These are phyloP conservation scores for Alternaria hordeiaustralica DNA, from an alignment of 2,329 filamentous ascomycete species.

Conservation along the genomic window DNA sequence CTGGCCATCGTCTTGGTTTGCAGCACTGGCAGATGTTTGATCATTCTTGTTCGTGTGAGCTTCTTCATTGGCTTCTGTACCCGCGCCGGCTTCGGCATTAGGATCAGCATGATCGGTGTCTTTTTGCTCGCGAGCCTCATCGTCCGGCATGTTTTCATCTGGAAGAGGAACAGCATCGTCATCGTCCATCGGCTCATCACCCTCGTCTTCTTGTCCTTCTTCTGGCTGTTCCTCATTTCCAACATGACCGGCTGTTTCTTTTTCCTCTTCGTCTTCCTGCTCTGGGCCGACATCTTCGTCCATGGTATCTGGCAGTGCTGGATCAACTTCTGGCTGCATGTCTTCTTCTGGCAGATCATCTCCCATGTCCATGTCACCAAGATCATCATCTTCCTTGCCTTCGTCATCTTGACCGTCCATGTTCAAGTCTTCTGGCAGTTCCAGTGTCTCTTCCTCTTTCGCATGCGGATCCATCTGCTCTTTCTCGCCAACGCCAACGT, in stretches of 20 bases:
- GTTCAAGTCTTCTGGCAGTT: slow-evolving; percentile 87
- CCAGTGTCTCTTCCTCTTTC: slow-evolving; percentile 80
- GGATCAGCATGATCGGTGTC: slow-evolving; percentile 58
- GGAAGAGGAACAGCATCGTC: slow-evolving; percentile 46
- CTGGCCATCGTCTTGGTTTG: slow-evolving; percentile 69
- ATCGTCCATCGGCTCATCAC: slow-evolving; percentile 56
- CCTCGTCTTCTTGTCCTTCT: slow-evolving; percentile 54
- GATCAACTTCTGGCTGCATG: slow-evolving; percentile 40
- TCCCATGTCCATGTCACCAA: slow-evolving; percentile 46
- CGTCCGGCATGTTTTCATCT: slow-evolving; percentile 61
- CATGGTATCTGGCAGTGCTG: slow-evolving; percentile 37
- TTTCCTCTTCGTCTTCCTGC: slow-evolving; percentile 42
- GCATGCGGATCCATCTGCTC: slow-evolving; percentile 76
- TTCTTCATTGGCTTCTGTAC: slow-evolving; percentile 68
- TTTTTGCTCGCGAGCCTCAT: slow-evolving; percentile 54
- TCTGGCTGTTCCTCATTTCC: slow-evolving; percentile 53
- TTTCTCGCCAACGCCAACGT: slow-evolving; percentile 69
- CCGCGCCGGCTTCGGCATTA: slow-evolving; percentile 67
- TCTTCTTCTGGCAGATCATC: slow-evolving; percentile 45
- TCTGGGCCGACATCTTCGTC: slow-evolving; percentile 44
- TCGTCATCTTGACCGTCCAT: slow-evolving; percentile 71
- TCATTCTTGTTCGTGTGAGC: slow-evolving; percentile 63
- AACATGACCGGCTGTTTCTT: slow-evolving; percentile 43
- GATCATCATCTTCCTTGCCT: slow-evolving; percentile 58
- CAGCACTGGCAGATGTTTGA: slow-evolving; percentile 62